These are phyloP conservation scores for Tricholoma terreum DNA, from an alignment of 768 basidiomycete genomes.

Conservation along the genomic window DNA sequence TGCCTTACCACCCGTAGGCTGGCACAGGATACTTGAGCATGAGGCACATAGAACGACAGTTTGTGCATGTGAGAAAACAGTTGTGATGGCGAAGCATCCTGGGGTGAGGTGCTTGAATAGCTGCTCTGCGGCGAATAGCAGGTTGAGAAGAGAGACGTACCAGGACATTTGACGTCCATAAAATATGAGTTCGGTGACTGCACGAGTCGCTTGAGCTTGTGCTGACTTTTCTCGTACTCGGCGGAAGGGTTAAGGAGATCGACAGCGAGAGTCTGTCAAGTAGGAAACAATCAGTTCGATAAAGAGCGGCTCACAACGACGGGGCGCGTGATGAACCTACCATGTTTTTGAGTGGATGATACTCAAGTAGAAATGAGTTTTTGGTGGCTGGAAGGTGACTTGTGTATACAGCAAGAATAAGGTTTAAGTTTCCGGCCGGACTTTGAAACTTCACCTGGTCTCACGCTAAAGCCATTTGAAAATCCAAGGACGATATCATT, in stretches of 20 bases:
- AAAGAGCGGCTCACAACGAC: not conserved
- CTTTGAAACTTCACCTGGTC: conserved; percentile 26
- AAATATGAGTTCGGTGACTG: conserved; percentile 99
- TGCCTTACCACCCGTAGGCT: conserved; percentile 97
- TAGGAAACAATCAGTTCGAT: not conserved
- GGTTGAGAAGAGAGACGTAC: conserved; percentile 41
- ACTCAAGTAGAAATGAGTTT: conserved; percentile 24
- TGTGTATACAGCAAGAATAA: conserved; percentile 42
- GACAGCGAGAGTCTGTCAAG: conserved; percentile 82
- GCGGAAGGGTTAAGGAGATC: conserved; percentile 96
- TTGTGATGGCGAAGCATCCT: conserved; percentile 95
- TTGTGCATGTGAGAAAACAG: conserved; percentile 99
- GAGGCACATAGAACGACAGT: conserved; percentile 93
- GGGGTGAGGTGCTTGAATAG: conserved; percentile 9
- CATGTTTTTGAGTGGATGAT: conserved; percentile 29
- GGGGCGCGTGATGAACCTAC: conserved; percentile 12
- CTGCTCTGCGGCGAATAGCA: not conserved
- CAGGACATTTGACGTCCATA: conserved; percentile 99
- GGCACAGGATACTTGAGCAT: conserved; percentile 94
- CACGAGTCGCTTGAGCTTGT: conserved; percentile 99
- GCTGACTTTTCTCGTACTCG: conserved; percentile 81
- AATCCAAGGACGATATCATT: too few relatives aligned
- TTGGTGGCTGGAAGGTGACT: conserved; percentile 30
- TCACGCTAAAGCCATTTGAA: too few relatives aligned
- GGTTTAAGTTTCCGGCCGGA: conserved; percentile 35